Evolutionary conservation across 768 basidiomycete genomes (phyloP).

Genomic region (Chiua virens): DNA sequence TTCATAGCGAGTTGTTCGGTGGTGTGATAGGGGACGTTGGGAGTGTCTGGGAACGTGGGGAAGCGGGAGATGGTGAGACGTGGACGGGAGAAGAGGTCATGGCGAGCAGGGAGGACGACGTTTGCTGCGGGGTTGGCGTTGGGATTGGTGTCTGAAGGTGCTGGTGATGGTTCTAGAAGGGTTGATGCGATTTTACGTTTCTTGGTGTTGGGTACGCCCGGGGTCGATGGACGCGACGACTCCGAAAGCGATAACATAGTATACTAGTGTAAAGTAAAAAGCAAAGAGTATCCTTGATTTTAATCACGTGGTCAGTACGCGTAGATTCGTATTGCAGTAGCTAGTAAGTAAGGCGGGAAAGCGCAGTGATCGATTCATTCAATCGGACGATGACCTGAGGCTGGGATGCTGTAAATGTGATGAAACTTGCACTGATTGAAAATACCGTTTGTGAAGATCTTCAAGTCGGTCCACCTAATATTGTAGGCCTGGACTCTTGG

Average conservation of each 20-base stretch:
- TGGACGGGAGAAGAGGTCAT: constrained; percentile 68
- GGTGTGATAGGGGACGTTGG: constrained; percentile 53
- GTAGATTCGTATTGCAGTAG: too few relatives aligned
- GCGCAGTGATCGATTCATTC: too few relatives aligned
- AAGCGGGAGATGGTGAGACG: constrained; percentile 74
- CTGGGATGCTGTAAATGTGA: too few relatives aligned
- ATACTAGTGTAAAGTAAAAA: neutral
- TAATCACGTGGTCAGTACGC: constrained; percentile 15
- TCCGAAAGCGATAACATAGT: constrained; percentile 23
- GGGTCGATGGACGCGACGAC: constrained; percentile 36
- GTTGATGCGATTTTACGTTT: constrained; percentile 58
- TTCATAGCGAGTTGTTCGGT: constrained; percentile 75
- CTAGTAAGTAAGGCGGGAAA: too few relatives aligned
- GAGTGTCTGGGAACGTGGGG: constrained; percentile 63
- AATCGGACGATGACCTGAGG: too few relatives aligned
- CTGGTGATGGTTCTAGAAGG: constrained; percentile 48
- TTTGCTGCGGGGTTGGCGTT: constrained; percentile 35
- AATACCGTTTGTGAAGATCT: too few relatives aligned
- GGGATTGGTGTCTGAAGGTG: constrained; percentile 54
- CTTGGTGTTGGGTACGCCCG: constrained; percentile 20
- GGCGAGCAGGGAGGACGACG: constrained; percentile 59
- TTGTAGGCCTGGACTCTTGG: too few relatives aligned
- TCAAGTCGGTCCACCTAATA: too few relatives aligned
- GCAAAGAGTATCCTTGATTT: neutral
- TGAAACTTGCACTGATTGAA: too few relatives aligned